These are phyloP conservation scores for Xylaria arbuscula DNA, from an alignment of 2,329 filamentous ascomycete genomes.

Conservation along the genomic window DNA sequence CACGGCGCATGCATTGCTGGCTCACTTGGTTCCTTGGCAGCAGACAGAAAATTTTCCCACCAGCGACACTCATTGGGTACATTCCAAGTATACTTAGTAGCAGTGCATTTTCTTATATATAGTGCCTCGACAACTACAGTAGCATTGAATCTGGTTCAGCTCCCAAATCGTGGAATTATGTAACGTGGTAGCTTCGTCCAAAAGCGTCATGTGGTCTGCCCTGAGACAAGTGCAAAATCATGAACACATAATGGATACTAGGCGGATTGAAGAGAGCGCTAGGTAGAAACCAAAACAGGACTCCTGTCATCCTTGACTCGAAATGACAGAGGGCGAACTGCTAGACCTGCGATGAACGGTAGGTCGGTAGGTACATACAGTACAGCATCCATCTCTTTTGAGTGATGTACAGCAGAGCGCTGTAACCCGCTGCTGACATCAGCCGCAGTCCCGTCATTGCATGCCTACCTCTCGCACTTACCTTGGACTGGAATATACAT, in stretches of 20 bases:
- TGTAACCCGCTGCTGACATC: conserved; percentile 32
- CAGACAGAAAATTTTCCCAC: conserved; percentile 20
- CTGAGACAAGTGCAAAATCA: background rate
- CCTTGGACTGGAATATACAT: background rate
- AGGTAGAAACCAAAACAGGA: background rate
- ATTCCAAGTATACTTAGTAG: background rate
- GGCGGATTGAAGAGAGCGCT: too few relatives aligned
- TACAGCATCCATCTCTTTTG: conserved; percentile 8
- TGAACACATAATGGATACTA: background rate
- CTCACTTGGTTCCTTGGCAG: conserved; percentile 29
- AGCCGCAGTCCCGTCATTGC: conserved; percentile 25
- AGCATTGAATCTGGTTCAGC: background rate
- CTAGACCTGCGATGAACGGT: background rate
- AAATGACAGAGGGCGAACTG: conserved; percentile 2
- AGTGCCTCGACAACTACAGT: background rate
- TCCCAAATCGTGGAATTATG: background rate
- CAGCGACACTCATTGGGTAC: background rate
- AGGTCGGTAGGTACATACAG: background rate
- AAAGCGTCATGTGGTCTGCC: background rate
- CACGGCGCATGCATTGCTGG: conserved; percentile 29
- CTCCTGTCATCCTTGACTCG: background rate
- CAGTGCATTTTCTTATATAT: background rate
- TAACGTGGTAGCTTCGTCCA: background rate
- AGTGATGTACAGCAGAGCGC: conserved; percentile 4
- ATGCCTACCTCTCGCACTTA: background rate